phyloP scores from a whole-genome alignment of 1,284 basidiomycete genomes.

The Retiboletus fuscus region DNA sequence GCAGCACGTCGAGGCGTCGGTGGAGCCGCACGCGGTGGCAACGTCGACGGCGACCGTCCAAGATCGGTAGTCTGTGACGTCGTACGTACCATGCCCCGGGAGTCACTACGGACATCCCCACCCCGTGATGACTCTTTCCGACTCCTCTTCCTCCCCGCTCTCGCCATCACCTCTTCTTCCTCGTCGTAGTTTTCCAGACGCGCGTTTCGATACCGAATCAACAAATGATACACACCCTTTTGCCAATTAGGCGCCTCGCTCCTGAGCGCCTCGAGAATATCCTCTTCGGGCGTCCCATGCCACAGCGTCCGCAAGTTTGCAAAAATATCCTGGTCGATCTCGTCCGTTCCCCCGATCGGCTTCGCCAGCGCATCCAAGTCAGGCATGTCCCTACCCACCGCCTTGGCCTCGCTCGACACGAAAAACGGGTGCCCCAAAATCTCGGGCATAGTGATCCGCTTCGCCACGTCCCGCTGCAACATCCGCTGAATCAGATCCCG shows the following conservation, averaged over 20 bases:
- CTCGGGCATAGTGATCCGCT: conserved; percentile 89
- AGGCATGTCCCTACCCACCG: conserved; percentile 66
- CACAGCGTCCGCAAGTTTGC: conserved; percentile 92
- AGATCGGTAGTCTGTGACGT: conserved; percentile 45
- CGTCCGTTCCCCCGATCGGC: conserved; percentile 68
- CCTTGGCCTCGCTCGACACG: conserved; percentile 69
- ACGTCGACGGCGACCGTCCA: conserved; percentile 48
- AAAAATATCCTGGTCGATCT: conserved; percentile 91
- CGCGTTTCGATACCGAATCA: conserved; percentile 81
- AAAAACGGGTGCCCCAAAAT: conserved; percentile 94
- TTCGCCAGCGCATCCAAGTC: conserved; percentile 75
- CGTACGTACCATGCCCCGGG: conserved; percentile 36
- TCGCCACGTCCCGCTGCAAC: conserved; percentile 86
- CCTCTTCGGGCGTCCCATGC: conserved; percentile 79
- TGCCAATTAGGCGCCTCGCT: conserved; percentile 85
- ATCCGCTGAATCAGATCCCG: conserved; percentile 88
- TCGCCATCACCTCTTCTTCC: conserved; percentile 59
- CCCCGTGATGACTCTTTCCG: conserved; percentile 46
- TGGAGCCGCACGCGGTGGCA: conserved; percentile 67
- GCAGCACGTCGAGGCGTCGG: conserved; percentile 67
- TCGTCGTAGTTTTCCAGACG: conserved; percentile 77
- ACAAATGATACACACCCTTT: conserved; percentile 91
- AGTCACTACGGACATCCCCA: conserved; percentile 2
- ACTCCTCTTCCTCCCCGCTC: conserved; percentile 46
- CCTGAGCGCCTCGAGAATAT: conserved; percentile 76